Percentiles rank a stretch among this genome's conserved stretches.
Conservation (phyloP, 768 basidiomycete species). For the Amanita phalloides region DNA sequence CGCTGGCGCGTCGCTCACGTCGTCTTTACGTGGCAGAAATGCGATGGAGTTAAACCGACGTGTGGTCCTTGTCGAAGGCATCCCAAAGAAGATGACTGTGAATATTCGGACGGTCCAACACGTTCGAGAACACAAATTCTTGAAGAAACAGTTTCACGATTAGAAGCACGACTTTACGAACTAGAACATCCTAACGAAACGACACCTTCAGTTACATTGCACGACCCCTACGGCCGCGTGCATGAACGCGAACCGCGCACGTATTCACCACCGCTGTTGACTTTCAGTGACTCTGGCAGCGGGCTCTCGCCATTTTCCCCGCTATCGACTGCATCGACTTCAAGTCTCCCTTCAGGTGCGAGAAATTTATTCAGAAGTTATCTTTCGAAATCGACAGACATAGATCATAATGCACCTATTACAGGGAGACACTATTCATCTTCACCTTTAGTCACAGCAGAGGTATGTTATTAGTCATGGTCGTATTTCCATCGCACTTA, state of each 20-base stretch:
- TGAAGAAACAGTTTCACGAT: constrained; percentile 45
- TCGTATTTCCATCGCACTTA: constrained; percentile 2
- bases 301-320: constrained; percentile 34
- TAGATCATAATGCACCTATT: constrained; percentile 31
- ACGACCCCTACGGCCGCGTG: constrained; percentile 34
- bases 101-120: constrained; percentile 56
- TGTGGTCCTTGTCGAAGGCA: constrained; percentile 54
- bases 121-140: constrained; percentile 49
- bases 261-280: constrained; percentile 22
- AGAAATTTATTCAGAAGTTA: not conserved
- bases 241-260: constrained; percentile 21
- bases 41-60: constrained; percentile 52
- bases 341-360: constrained; percentile 38
- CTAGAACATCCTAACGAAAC: constrained; percentile 41
- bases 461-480: constrained; percentile 19
- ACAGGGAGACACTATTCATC: constrained; percentile 23
- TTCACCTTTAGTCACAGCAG: constrained; percentile 26
- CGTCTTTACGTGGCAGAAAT: constrained; percentile 30
- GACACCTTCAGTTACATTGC: constrained; percentile 36
- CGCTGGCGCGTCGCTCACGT: not conserved
- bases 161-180: constrained; percentile 47
- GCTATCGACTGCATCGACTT: constrained; percentile 31
- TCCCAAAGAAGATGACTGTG: constrained; percentile 57
- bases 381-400: constrained; percentile 14
- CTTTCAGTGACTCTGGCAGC: constrained; percentile 19